Conservation (phyloP, 495 filamentous ascomycete genomes). For the Poronia punctata region DNA sequence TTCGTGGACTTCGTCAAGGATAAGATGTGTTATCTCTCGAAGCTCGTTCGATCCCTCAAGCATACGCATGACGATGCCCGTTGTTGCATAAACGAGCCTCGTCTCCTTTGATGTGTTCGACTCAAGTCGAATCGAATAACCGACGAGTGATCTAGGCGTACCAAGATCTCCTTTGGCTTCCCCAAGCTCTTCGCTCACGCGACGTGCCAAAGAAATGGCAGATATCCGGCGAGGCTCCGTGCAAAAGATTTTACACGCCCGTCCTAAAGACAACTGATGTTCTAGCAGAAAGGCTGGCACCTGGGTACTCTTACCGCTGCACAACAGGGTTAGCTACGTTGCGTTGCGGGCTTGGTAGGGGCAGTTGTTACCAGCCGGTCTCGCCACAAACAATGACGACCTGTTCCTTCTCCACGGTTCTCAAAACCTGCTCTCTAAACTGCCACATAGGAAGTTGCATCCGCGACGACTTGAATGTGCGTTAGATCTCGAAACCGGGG, state of each 20-base stretch:
- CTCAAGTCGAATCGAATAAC: slow-evolving; percentile 89
- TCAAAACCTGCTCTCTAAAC: slow-evolving; percentile 69
- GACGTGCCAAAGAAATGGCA: slow-evolving; percentile 81
- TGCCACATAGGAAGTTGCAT: slow-evolving; percentile 82
- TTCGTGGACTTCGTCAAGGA: slow-evolving; percentile 94
- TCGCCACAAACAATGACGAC: slow-evolving; percentile 90
- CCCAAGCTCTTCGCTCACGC: slow-evolving; percentile 91
- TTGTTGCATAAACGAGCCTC: slow-evolving; percentile 76
- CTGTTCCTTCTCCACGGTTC: slow-evolving; percentile 65
- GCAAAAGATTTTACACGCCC: slow-evolving; percentile 84
- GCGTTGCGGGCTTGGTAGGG: background rate
- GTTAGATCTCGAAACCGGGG: slow-evolving; percentile 9
- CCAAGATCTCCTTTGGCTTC: slow-evolving; percentile 77
- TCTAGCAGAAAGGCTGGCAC: slow-evolving; percentile 89
- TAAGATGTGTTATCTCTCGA: slow-evolving; percentile 80
- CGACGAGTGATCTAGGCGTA: slow-evolving; percentile 74
- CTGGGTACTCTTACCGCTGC: slow-evolving; percentile 88
- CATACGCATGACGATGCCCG: slow-evolving; percentile 95
- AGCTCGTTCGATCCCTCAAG: slow-evolving; percentile 80
- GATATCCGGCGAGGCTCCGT: slow-evolving; percentile 96
- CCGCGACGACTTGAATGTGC: slow-evolving; percentile 38
- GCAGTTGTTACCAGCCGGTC: slow-evolving; percentile 60
- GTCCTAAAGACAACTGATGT: slow-evolving; percentile 72
- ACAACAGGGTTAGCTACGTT: slow-evolving; percentile 11
- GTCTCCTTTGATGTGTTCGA: slow-evolving; percentile 75